Conservation (phyloP, 225 moss, liverwort and hornwort species). For the Asterella californica region DNA sequence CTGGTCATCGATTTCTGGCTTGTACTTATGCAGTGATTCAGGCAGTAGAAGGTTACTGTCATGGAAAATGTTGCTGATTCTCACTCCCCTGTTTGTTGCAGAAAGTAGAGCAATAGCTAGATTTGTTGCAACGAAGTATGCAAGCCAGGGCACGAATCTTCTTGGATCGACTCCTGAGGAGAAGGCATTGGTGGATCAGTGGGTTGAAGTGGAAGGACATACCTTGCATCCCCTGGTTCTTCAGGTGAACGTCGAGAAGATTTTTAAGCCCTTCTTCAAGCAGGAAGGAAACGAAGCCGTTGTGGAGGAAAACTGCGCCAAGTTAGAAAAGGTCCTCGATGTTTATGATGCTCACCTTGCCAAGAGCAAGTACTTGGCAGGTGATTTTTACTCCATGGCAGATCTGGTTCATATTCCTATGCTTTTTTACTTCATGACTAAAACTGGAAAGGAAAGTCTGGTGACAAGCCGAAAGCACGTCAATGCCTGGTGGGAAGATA, state of each 20-base stretch:
- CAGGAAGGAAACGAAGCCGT: neutral
- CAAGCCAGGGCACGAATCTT: constrained; percentile 15
- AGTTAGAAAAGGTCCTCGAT: constrained; percentile 8
- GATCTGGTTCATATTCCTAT: constrained; percentile 20
- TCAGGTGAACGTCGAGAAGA: neutral
- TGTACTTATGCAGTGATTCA: neutral
- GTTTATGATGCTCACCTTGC: constrained; percentile 30
- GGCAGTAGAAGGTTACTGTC: neutral
- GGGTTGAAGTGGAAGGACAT: constrained; percentile 26
- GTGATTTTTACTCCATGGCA: constrained; percentile 21
- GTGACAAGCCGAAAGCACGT: neutral
- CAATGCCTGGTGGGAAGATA: constrained; percentile 27
- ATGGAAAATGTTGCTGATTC: neutral
- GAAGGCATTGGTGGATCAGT: constrained; percentile 23
- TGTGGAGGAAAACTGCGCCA: neutral
- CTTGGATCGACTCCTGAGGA: constrained; percentile 10
- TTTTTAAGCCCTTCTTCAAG: neutral
- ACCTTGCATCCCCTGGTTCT: constrained; percentile 4
- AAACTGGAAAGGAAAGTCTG: neutral
- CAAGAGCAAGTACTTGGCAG: constrained; percentile 30
- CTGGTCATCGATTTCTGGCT: no score
- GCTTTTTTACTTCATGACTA: neutral
- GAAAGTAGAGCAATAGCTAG: constrained; percentile 30
- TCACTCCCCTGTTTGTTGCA: neutral
- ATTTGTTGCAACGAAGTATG: constrained; percentile 21